Conservation (phyloP, 208 protist genomes). For the Angomonas deanei region DNA sequence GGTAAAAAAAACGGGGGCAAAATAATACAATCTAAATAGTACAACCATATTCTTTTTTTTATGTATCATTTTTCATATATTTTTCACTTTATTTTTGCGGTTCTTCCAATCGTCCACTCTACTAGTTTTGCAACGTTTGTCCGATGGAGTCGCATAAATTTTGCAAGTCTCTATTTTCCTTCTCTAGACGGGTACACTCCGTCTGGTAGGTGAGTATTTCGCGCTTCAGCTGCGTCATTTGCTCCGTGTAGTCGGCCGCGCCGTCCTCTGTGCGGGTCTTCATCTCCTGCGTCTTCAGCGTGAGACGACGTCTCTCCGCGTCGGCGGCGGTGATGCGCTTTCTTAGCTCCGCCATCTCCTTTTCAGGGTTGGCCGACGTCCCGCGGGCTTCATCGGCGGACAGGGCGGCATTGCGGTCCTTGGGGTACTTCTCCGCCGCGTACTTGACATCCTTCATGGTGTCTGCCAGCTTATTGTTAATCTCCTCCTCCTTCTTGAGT, state of each 20-base stretch:
- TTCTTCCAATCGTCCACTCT: not conserved
- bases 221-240: slow-evolving; percentile 47
- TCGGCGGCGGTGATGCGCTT: slow-evolving; percentile 58
- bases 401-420: slow-evolving; percentile 34
- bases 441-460: slow-evolving; percentile 52
- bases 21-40: not conserved
- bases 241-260: slow-evolving; percentile 38
- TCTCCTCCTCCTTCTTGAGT: slow-evolving; percentile 45
- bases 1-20: not conserved
- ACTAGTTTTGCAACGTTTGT: slow-evolving; percentile 26
- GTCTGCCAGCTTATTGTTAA: slow-evolving; percentile 47
- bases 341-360: slow-evolving; percentile 50
- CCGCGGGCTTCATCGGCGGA: slow-evolving; percentile 39
- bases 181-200: slow-evolving; percentile 52
- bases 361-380: slow-evolving; percentile 31
- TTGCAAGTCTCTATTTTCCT: slow-evolving; percentile 55
- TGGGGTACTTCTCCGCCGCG: slow-evolving; percentile 27
- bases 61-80: not conserved
- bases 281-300: slow-evolving; percentile 43
- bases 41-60: not conserved
- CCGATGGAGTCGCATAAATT: slow-evolving; percentile 65
- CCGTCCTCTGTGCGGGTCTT: slow-evolving; percentile 43
- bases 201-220: slow-evolving; percentile 66
- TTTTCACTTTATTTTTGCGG: not conserved
- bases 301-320: slow-evolving; percentile 39